A percentile compares a stretch with the other conserved stretches of the same genome.
These are phyloP conservation scores for Aspergillaceae sp. DNA, from an alignment of 2,329 filamentous ascomycete genomes.

Conservation along the genomic window DNA sequence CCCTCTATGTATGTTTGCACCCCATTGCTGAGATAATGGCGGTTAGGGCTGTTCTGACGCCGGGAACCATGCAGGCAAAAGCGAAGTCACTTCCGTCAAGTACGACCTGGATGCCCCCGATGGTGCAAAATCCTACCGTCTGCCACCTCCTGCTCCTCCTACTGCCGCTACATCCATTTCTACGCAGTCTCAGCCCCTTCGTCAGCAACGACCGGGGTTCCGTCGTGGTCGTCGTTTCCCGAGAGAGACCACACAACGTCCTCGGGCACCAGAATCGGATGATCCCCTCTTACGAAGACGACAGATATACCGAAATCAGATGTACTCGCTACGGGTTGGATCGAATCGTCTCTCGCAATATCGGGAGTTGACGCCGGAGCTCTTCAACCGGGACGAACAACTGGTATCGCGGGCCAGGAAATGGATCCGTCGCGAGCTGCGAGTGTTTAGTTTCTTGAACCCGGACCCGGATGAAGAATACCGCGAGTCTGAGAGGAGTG, in stretches of 20 bases:
- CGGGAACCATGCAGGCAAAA: slow-evolving; percentile 37
- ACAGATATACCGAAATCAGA: slow-evolving; percentile 60
- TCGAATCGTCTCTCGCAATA: slow-evolving; percentile 71
- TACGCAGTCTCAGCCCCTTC: slow-evolving; percentile 1
- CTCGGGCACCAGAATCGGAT: slow-evolving; percentile 21
- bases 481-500: neutral
- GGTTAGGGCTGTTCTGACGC: neutral
- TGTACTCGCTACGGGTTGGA: slow-evolving; percentile 75
- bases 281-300: slow-evolving; percentile 54
- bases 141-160: slow-evolving; percentile 31
- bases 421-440: slow-evolving; percentile 76
- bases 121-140: slow-evolving; percentile 50
- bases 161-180: neutral
- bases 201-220: slow-evolving; percentile 3
- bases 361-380: slow-evolving; percentile 59
- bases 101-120: slow-evolving; percentile 52
- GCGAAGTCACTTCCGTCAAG: slow-evolving; percentile 50
- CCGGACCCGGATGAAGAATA: slow-evolving; percentile 22
- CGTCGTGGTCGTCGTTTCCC: slow-evolving; percentile 11
- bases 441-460: slow-evolving; percentile 68
- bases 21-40: neutral
- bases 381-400: slow-evolving; percentile 56
- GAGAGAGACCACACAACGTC: slow-evolving; percentile 14
- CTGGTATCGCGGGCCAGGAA: slow-evolving; percentile 67
- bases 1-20: slow-evolving; percentile 59